phyloP scores from a whole-genome alignment of 2,329 filamentous ascomycete species.

The Apiospora kogelbergensis region DNA sequence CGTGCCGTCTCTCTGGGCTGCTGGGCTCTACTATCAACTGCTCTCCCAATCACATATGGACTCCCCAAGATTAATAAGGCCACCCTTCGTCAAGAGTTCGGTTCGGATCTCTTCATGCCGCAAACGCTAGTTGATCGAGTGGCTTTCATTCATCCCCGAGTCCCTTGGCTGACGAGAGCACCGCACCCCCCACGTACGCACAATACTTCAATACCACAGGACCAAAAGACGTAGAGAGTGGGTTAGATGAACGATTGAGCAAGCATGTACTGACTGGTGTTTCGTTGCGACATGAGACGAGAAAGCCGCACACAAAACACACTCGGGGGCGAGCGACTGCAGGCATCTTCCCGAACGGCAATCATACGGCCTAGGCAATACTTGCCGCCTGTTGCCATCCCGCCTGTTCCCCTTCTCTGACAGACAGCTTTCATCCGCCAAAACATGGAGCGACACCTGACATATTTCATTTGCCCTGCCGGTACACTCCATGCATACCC shows the following conservation, averaged over 20 bases:
- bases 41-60: background rate
- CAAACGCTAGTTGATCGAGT: background rate
- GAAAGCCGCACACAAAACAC: background rate
- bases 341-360: background rate
- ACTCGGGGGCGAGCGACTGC: background rate
- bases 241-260: background rate
- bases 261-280: background rate
- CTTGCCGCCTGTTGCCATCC: background rate
- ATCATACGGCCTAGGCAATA: background rate
- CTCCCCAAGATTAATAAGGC: background rate
- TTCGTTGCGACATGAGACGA: background rate
- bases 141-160: background rate
- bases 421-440: background rate
- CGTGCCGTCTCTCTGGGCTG: background rate
- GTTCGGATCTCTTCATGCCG: background rate
- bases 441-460: background rate
- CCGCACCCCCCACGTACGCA: background rate
- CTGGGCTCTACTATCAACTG: too few species aligned
- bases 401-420: background rate
- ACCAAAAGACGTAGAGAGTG: background rate
- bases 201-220: background rate
- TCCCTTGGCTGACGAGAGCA: background rate
- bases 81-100: background rate
- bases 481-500: background rate
- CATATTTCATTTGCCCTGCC: background rate